These are phyloP conservation scores for Sutorius eximius DNA, from an alignment of 1,284 basidiomycete genomes.

Conservation along the genomic window DNA sequence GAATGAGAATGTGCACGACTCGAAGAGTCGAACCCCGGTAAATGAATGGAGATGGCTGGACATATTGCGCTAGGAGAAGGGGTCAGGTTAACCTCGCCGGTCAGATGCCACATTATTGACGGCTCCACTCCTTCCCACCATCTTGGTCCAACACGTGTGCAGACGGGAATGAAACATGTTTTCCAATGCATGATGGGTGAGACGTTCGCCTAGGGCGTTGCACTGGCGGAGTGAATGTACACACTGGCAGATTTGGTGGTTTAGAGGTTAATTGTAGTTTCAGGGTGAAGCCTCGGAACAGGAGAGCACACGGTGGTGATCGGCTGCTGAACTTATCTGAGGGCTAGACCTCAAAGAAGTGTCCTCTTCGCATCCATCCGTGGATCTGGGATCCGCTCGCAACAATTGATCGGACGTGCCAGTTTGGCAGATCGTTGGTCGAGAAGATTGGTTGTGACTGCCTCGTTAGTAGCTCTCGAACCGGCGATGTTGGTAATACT, in stretches of 20 bases:
- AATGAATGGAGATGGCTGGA: background rate
- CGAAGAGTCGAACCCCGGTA: background rate
- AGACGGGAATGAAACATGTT: constrained; percentile 17
- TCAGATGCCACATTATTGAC: background rate
- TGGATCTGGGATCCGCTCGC: constrained; percentile 6
- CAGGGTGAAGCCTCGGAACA: background rate
- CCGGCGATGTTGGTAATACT: constrained; percentile 9
- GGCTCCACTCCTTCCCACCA: background rate
- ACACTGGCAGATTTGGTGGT: background rate
- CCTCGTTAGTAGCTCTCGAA: background rate
- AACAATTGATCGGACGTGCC: constrained; percentile 4
- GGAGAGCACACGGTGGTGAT: background rate
- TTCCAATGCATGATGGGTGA: background rate
- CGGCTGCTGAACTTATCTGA: background rate
- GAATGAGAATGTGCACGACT: background rate
- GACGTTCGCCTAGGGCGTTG: background rate
- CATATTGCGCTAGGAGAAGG: constrained; percentile 4
- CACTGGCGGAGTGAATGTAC: background rate
- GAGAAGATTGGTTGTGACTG: constrained; percentile 4
- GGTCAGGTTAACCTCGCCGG: background rate
- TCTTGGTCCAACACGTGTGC: background rate
- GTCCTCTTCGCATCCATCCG: background rate
- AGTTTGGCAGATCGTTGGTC: constrained; percentile 8
- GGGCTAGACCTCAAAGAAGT: constrained; percentile 6
- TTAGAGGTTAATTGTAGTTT: background rate